Conservation (phyloP, 1,284 basidiomycete genomes). For the Ustilago esculenta region DNA sequence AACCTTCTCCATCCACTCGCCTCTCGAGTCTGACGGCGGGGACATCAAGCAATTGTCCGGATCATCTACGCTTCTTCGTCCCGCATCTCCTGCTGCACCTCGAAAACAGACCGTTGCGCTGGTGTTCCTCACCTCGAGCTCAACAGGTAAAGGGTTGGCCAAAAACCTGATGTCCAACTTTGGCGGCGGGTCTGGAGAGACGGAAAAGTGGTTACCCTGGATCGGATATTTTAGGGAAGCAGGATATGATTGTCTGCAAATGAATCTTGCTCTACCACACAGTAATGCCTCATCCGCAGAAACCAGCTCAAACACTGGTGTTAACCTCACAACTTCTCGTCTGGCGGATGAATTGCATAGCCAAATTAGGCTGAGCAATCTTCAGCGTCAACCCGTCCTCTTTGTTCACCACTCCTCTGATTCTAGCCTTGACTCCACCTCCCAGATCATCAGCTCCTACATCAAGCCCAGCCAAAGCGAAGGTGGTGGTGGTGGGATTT, state of each 20-base stretch:
- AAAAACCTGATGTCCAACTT: slow-evolving; percentile 32
- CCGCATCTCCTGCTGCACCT: slow-evolving; percentile 34
- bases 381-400: slow-evolving; percentile 45
- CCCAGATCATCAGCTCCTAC: slow-evolving; percentile 27
- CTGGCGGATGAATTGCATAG: slow-evolving; percentile 38
- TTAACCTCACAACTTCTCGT: neutral
- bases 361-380: slow-evolving; percentile 35
- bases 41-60: slow-evolving; percentile 2
- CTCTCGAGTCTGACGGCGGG: slow-evolving; percentile 11
- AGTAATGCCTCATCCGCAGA: neutral
- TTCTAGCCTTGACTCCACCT: neutral
- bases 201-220: slow-evolving; percentile 42
- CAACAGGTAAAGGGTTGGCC: slow-evolving; percentile 9
- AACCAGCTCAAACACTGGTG: neutral
- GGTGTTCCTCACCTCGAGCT: slow-evolving; percentile 30
- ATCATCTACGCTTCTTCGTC: slow-evolving; percentile 26
- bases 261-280: slow-evolving; percentile 32
- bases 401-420: slow-evolving; percentile 34
- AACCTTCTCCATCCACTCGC: slow-evolving; percentile 21
- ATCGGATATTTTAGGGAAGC: slow-evolving; percentile 49
- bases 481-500: slow-evolving; percentile 11
- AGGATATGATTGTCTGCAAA: slow-evolving; percentile 45
- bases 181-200: slow-evolving; percentile 4
- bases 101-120: slow-evolving; percentile 33
- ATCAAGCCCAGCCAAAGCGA: slow-evolving; percentile 14